Percentiles rank a stretch among this genome's conserved stretches.
Conservation (phyloP, 257 asterid species). For the Vinca minor region DNA sequence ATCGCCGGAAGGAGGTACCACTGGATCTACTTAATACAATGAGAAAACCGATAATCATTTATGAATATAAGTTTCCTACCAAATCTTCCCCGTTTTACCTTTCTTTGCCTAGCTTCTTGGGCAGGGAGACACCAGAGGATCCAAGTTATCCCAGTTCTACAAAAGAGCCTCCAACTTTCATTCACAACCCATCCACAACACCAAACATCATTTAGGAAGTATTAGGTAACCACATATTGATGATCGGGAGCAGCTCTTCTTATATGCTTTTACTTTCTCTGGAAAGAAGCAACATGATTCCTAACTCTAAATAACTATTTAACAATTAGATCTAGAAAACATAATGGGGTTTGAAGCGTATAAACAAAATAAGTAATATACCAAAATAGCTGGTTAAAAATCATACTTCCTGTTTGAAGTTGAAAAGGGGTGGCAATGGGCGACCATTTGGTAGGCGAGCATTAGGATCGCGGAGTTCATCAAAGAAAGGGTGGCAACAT, state of each 20-base stretch:
- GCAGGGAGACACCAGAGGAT: background rate
- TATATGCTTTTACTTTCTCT: background rate
- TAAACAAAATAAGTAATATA: background rate
- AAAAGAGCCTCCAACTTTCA: background rate
- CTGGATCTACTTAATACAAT: background rate
- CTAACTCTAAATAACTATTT: background rate
- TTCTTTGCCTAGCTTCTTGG: background rate
- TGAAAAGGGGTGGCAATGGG: conserved; percentile 69
- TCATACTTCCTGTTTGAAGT: conserved; percentile 73
- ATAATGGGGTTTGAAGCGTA: background rate
- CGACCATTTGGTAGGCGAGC: conserved; percentile 79
- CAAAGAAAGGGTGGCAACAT: conserved; percentile 80
- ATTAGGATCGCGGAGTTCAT: conserved; percentile 75
- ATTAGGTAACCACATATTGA: background rate
- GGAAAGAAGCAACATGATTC: no score
- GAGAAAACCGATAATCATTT: no score
- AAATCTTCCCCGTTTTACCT: background rate
- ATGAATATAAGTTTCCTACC: background rate
- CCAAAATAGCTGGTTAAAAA: conserved; percentile 10
- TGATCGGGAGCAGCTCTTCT: background rate
- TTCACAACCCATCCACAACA: no score
- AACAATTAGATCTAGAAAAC: background rate
- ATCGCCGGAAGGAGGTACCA: background rate
- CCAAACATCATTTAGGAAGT: background rate
- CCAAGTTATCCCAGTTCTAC: background rate